Percentiles rank a stretch among this genome's conserved stretches.
phyloP scores from a whole-genome alignment of 78 protist species.

The Dictyostelium discoideum region DNA sequence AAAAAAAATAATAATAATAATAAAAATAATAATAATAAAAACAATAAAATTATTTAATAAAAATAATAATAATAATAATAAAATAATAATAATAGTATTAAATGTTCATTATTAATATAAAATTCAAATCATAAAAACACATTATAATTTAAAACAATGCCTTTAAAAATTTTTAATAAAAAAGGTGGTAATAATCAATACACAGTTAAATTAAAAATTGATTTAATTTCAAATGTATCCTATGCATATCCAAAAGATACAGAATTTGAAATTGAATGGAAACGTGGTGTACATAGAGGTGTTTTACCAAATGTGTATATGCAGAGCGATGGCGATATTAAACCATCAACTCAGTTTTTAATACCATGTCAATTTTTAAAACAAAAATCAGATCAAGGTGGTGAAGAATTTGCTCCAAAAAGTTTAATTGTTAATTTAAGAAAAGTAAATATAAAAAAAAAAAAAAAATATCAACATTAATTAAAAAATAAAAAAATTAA shows the following conservation, averaged over 20 bases:
- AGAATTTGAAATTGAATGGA: constrained; percentile 57
- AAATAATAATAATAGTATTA: neutral
- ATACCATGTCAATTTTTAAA: constrained; percentile 64
- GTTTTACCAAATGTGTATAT: constrained; percentile 4
- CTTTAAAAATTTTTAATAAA: constrained; percentile 27
- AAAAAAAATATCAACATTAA: neutral
- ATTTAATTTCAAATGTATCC: constrained; percentile 32
- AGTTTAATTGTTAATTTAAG: constrained; percentile 35
- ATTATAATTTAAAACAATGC: neutral
- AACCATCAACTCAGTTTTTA: neutral
- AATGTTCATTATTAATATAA: neutral
- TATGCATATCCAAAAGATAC: neutral
- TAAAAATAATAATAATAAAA: neutral
- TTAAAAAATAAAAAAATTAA: neutral
- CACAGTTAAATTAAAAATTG: constrained; percentile 49
- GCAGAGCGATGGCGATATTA: constrained; percentile 36
- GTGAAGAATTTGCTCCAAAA: constrained; percentile 43
- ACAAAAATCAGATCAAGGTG: neutral
- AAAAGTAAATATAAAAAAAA: constrained; percentile 20
- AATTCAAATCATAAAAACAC: neutral
- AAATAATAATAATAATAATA: neutral
- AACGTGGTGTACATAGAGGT: constrained; percentile 36
- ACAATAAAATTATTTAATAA: no score
- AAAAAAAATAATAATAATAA: neutral
- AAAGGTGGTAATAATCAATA: constrained; percentile 3